These are phyloP conservation scores for Thalassiosira profunda DNA, from an alignment of 108 stramenopile genomes.

Conservation along the genomic window DNA sequence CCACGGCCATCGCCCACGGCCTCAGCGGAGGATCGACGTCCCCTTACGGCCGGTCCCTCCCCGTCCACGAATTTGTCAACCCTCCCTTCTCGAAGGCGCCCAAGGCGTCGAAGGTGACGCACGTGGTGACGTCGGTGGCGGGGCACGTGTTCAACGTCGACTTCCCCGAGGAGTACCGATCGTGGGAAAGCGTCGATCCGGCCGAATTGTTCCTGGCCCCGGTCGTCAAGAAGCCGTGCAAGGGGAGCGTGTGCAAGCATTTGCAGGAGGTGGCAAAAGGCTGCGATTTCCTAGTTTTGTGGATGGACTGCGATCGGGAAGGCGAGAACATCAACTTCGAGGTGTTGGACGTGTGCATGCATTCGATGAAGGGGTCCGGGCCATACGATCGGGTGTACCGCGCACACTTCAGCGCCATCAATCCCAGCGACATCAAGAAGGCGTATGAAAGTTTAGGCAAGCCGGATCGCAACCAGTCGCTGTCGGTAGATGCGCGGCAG, in stretches of 20 bases:
- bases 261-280: conserved; percentile 78
- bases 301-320: conserved; percentile 98
- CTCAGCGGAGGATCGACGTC: conserved; percentile 31
- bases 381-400: conserved; percentile 89
- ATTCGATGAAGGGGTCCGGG: conserved; percentile 58
- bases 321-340: conserved; percentile 98
- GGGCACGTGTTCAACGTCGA: conserved; percentile 98
- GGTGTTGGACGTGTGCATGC: conserved; percentile 88
- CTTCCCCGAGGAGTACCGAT: conserved; percentile 87
- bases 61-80: conserved; percentile 75
- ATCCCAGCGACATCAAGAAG: conserved; percentile 89
- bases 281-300: conserved; percentile 85
- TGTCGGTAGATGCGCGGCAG: conserved; percentile 95
- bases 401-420: conserved; percentile 96
- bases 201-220: conserved; percentile 90
- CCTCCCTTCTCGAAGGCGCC: conserved; percentile 80
- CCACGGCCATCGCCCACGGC: conserved; percentile 84
- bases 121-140: conserved; percentile 91
- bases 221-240: conserved; percentile 70
- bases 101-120: conserved; percentile 53
- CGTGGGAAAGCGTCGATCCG: conserved; percentile 94
- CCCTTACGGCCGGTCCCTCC: conserved; percentile 44
- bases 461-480: conserved; percentile 88
- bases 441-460: conserved; percentile 86
- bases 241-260: conserved; percentile 85